Percentiles rank a stretch among this genome's conserved stretches.
phyloP scores from a whole-genome alignment of 2,329 filamentous ascomycete genomes.

The Fusarium algeriense region DNA sequence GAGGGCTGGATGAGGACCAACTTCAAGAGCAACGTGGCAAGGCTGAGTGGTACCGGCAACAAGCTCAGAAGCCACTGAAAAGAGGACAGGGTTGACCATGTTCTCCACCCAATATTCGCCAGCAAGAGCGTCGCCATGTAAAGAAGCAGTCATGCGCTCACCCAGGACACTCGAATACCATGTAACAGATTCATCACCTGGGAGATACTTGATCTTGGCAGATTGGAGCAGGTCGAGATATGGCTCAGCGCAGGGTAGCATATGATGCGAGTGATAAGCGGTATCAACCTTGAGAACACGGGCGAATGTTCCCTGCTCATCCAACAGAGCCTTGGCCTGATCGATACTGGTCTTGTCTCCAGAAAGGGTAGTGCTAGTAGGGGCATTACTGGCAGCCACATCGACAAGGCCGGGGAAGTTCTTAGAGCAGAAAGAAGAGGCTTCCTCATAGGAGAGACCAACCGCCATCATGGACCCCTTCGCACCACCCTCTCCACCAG shows the following conservation, averaged over 20 bases:
- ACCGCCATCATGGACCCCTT: slow-evolving; percentile 42
- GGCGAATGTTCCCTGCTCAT: slow-evolving; percentile 30
- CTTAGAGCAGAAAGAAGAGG: slow-evolving; percentile 6
- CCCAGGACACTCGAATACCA: slow-evolving; percentile 39
- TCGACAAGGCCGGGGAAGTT: slow-evolving; percentile 33
- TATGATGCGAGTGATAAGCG: slow-evolving; percentile 64
- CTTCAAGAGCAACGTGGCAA: slow-evolving; percentile 49
- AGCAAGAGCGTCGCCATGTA: neutral
- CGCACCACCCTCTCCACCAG: neutral
- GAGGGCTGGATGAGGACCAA: slow-evolving; percentile 62
- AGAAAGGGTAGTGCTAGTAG: slow-evolving; percentile 45
- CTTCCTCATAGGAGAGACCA: slow-evolving; percentile 37
- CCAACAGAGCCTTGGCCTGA: slow-evolving; percentile 35
- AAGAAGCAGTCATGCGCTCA: neutral
- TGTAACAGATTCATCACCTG: neutral
- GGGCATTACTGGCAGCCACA: slow-evolving; percentile 46
- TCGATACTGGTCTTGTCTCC: slow-evolving; percentile 49
- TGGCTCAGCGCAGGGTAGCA: slow-evolving; percentile 47
- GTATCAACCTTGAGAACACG: slow-evolving; percentile 57
- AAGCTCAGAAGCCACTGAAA: slow-evolving; percentile 32
- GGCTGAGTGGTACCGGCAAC: neutral
- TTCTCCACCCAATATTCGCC: slow-evolving; percentile 46
- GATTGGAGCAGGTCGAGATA: slow-evolving; percentile 22
- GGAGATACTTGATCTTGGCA: neutral
- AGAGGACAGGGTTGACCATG: slow-evolving; percentile 42